Percentiles rank a stretch among this genome's conserved stretches.
These are phyloP conservation scores for Collybiopsis confluens DNA, from an alignment of 768 basidiomycete species.

Conservation along the genomic window DNA sequence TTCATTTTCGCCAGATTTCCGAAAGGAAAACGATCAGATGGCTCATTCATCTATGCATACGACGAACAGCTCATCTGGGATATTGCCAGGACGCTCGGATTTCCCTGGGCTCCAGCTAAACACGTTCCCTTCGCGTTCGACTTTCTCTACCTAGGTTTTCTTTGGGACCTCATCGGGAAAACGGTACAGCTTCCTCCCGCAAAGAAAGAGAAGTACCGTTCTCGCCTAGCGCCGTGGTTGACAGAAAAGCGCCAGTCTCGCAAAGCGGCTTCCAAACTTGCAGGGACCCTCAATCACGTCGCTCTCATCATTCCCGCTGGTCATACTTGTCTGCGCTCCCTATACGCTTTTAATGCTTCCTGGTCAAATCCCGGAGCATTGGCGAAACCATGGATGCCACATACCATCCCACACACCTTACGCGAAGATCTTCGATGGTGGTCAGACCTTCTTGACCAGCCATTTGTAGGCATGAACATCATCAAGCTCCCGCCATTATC, in stretches of 20 bases:
- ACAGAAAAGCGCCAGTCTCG: neutral
- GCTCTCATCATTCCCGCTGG: conserved; percentile 25
- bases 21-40: neutral
- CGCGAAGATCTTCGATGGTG: neutral
- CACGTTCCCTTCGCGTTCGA: conserved; percentile 6
- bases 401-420: neutral
- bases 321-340: conserved; percentile 21
- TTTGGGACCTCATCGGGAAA: conserved; percentile 26
- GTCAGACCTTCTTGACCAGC: neutral
- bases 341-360: conserved; percentile 22
- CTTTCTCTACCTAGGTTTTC: conserved; percentile 34
- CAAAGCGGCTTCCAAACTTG: conserved; percentile 20
- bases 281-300: conserved; percentile 33
- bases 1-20: conserved; percentile 22
- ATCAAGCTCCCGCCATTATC: conserved; percentile 9
- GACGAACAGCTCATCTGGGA: conserved; percentile 13
- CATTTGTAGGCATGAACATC: neutral
- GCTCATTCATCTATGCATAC: conserved; percentile 7
- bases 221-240: conserved; percentile 18
- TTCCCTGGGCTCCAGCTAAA: conserved; percentile 20
- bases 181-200: conserved; percentile 25
- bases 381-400: neutral
- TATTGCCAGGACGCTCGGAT: conserved; percentile 15
- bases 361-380: conserved; percentile 15
- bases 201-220: conserved; percentile 26